Percentiles rank a stretch among this genome's conserved stretches.
These are phyloP conservation scores for Leccinum subfulvum DNA, from an alignment of 1,284 basidiomycete genomes.

Conservation along the genomic window DNA sequence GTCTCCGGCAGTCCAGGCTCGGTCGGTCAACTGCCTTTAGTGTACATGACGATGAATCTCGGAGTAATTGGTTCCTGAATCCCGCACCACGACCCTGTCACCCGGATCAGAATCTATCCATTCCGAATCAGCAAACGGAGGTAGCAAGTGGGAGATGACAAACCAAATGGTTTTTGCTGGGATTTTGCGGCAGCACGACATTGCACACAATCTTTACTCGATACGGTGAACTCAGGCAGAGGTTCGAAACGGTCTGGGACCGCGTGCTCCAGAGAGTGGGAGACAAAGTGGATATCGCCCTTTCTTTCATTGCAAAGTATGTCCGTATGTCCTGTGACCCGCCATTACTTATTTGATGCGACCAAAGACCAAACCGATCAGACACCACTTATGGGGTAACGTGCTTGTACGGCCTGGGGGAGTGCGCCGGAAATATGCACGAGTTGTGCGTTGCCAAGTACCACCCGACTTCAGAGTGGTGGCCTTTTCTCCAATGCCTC, in stretches of 20 bases:
- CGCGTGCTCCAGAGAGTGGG: conserved; percentile 62
- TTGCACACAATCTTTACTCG: conserved; percentile 61
- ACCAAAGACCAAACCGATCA: conserved; percentile 57
- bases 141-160: conserved; percentile 25
- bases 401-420: conserved; percentile 76
- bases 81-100: conserved; percentile 33
- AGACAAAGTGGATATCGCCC: conserved; percentile 65
- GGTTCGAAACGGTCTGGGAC: conserved; percentile 75
- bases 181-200: conserved; percentile 40
- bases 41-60: conserved; percentile 37
- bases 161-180: conserved; percentile 29
- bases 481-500: conserved; percentile 74
- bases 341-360: conserved; percentile 11
- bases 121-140: conserved; percentile 31
- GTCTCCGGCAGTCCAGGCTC: conserved; percentile 19
- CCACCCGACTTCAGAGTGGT: conserved; percentile 55
- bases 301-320: conserved; percentile 76
- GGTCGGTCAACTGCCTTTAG: conserved; percentile 27
- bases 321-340: conserved; percentile 5
- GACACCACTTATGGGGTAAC: conserved; percentile 69
- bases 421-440: conserved; percentile 87
- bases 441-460: conserved; percentile 75
- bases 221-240: conserved; percentile 64
- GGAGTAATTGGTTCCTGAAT: conserved; percentile 33
- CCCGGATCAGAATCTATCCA: conserved; percentile 30